phyloP scores from a whole-genome alignment of 257 asterid genomes.

The Penstemon newberryi region DNA sequence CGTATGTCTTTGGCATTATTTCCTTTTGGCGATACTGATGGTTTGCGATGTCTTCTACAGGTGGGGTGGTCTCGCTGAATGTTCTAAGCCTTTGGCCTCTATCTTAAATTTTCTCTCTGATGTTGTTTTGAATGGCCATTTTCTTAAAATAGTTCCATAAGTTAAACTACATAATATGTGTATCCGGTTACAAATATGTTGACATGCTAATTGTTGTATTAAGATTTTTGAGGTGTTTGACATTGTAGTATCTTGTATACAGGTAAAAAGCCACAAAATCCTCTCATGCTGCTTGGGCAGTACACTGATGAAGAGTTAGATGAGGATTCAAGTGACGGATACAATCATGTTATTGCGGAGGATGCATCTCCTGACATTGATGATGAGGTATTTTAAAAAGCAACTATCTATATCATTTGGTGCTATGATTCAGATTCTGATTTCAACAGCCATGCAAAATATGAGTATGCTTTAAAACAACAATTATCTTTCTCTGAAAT shows the following conservation, averaged over 20 bases:
- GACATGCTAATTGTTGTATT: conserved; percentile 20
- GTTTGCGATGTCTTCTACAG: conserved; percentile 68
- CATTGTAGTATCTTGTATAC: conserved; percentile 40
- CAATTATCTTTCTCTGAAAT: background rate
- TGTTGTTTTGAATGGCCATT: conserved; percentile 30
- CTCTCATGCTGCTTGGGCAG: conserved; percentile 84
- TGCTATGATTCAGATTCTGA: background rate
- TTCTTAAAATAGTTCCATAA: conserved; percentile 18
- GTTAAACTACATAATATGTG: conserved; percentile 23
- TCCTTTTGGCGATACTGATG: conserved; percentile 69
- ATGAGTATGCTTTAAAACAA: background rate
- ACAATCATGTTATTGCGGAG: conserved; percentile 36
- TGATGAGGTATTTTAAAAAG: conserved; percentile 54
- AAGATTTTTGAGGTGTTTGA: conserved; percentile 38
- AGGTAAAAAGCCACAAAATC: conserved; percentile 72
- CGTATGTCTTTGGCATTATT: conserved; percentile 85
- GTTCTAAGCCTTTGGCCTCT: conserved; percentile 33
- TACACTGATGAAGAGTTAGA: conserved; percentile 94
- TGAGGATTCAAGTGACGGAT: conserved; percentile 47
- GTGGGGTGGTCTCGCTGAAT: conserved; percentile 53
- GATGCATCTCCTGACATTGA: conserved; percentile 41
- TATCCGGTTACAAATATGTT: conserved; percentile 26
- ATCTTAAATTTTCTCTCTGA: conserved; percentile 26
- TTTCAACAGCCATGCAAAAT: conserved; percentile 5
- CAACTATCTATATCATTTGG: background rate